Evolutionary conservation across 148 eudicot species (phyloP), one percentile per base, ranked within the genome.

Genomic region (Arctostaphylos glauca): DNA sequence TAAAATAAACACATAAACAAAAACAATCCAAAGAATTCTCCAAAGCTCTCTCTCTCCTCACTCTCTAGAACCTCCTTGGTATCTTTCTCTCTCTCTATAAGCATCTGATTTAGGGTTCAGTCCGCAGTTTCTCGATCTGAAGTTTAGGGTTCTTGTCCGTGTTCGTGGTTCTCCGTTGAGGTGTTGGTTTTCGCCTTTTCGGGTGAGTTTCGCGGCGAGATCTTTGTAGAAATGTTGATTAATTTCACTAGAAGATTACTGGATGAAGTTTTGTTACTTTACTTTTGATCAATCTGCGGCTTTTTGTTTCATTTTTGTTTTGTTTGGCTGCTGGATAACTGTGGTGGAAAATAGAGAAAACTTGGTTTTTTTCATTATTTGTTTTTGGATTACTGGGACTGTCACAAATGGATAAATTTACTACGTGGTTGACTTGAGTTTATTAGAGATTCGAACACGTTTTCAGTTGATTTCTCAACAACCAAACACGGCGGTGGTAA

Each of bases 101-200:
- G n/a, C 46, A 79, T 79, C 86, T 78, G 60, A 84, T 31, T 85
- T 89, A 88, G 93, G 92, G 85, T 83, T 79, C 62, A 13, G 15
- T 81, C 70, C 48, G 16, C 14, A 9, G 82, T 43, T 82, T 55
- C 16, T 6, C 38, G 49, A 73, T 76, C 53, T 88, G 56, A 46
- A 41, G 62, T 46, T n/a, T 14, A 21, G 54, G 70, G 25, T n/a
- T 62, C 23, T 47, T 18, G 5, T 55, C 18, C 9, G 5, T 67
- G 5, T 80, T 74, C 55, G 75, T 10, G 41, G 64, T 55, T 82
- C 81, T 84, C 83, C 52, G 88, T 88, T 74, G 81, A 84, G 46
- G 15, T 75, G 9, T 85, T 84, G 84, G 84, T 81, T 85, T 76
- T n/a, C n/a, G n/a, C n/a, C n/a, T n/a, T n/a, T n/a, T 81, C 68